Evolutionary conservation across 2,329 filamentous ascomycete species (phyloP).

Genomic region (Coniochaeta prunicola): DNA sequence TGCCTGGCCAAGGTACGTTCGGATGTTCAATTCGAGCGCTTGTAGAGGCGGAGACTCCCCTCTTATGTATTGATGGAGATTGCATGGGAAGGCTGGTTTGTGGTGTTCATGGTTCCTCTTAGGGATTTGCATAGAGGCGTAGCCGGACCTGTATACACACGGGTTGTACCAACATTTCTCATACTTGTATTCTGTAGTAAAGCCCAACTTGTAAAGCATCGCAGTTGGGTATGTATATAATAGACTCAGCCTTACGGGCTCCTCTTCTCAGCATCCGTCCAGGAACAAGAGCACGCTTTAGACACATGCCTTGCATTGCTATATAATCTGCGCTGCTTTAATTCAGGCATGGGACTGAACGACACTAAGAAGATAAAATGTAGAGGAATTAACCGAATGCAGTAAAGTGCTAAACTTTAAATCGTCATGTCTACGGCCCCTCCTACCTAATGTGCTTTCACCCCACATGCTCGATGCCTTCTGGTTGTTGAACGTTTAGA

Average conservation of each 20-base stretch:
- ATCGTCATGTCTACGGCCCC: not conserved
- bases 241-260: not conserved
- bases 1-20: slow-evolving; percentile 10
- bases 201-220: not conserved
- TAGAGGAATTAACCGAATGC: not conserved
- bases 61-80: not conserved
- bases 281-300: too few relatives aligned
- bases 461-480: not conserved
- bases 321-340: too few relatives aligned
- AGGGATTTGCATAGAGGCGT: not conserved
- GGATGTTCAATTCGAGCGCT: not conserved
- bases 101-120: not conserved
- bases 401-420: not conserved
- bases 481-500: not conserved
- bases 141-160: not conserved
- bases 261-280: not conserved
- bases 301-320: not conserved
- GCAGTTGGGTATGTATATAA: not conserved
- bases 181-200: not conserved
- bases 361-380: too few relatives aligned
- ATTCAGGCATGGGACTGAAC: too few relatives aligned
- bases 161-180: not conserved
- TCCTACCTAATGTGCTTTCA: not conserved
- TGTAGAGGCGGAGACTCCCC: slow-evolving; percentile 1
- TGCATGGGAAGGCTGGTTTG: not conserved